Conservation (phyloP, 257 asterid species). For the Mitragyna speciosa region DNA sequence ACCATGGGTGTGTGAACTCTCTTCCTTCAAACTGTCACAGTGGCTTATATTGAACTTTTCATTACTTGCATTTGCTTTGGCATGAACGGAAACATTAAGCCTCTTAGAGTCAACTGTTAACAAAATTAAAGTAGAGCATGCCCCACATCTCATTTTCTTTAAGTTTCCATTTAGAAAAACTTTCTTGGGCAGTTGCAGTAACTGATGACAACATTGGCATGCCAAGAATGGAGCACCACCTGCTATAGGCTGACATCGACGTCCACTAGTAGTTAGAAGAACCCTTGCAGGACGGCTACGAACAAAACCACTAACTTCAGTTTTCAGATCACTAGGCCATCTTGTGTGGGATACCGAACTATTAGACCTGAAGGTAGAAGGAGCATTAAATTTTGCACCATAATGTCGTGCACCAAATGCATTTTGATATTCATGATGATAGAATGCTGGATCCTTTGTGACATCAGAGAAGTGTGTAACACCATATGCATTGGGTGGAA, state of each 20-base stretch:
- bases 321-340: slow-evolving; percentile 54
- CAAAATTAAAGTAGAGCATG: slow-evolving; percentile 57
- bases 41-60: slow-evolving; percentile 25
- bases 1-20: slow-evolving; percentile 21
- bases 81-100: slow-evolving; percentile 38
- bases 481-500: slow-evolving; percentile 31
- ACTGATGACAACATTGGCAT: slow-evolving; percentile 68
- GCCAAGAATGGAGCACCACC: slow-evolving; percentile 87
- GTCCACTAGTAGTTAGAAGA: slow-evolving; percentile 34
- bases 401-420: slow-evolving; percentile 35
- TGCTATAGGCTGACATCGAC: slow-evolving; percentile 56
- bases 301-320: slow-evolving; percentile 45
- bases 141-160: slow-evolving; percentile 68
- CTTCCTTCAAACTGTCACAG: slow-evolving; percentile 15
- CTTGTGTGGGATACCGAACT: slow-evolving; percentile 40
- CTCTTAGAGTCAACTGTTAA: slow-evolving; percentile 42
- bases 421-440: slow-evolving; percentile 33
- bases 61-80: slow-evolving; percentile 32
- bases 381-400: slow-evolving; percentile 29
- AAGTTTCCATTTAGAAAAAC: slow-evolving; percentile 22
- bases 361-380: slow-evolving; percentile 37
- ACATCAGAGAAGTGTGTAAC: slow-evolving; percentile 37
- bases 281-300: slow-evolving; percentile 42
- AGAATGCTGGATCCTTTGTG: slow-evolving; percentile 31
- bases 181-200: slow-evolving; percentile 65